Evolutionary conservation across 1,284 basidiomycete species (phyloP), one percentile per base, ranked within the genome.

Genomic region (Heterobasidion occidentale): DNA sequence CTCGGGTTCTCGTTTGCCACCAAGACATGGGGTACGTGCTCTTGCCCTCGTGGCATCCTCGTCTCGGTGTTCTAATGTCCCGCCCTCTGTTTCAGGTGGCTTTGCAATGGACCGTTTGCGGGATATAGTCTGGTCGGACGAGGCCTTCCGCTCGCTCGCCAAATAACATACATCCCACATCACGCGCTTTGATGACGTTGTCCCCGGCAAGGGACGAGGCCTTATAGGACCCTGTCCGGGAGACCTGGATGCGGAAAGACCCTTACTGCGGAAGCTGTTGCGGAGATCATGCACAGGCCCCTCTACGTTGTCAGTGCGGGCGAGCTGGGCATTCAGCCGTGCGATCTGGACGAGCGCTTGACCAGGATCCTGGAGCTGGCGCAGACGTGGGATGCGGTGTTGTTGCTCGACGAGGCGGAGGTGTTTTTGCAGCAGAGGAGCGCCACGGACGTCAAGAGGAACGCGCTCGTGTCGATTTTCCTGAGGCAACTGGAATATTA

Each of bases 351-450:
- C 38, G 38, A 52, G 15, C 55, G 52, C 19, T 61, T 72, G 9
- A 54, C 51, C 27, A 53, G 58, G 34, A 59, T 68, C 35, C 64
- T 71, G n/a, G 63, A 66, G 51, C 58, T 73, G 11, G 67, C 67
- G 9, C 61, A 66, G 5, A 58, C 53, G 35, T 73, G 72, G 72
- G 64, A 68, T 53, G 71, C 72, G 4, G 66, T 74, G 3, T 57
- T 74, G 6, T 60, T 74, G 42, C 58, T 74, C 17, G 72, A 74
- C 53, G 72, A 74, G 59, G 72, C 71, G 11, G 72, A 74, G 42
- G 71, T 72, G 1, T 73, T 72, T 59, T 51, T 73, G 36, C 62
- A 69, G 51, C 50, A 66, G 53, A 59, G 70, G n/a, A 60, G 57
- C 49, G 58, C 48, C 6, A 53, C 54, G 5, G 65, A 69, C 52